Conservation (phyloP, 1,284 basidiomycete species). For the Sphagnurus paluster region DNA sequence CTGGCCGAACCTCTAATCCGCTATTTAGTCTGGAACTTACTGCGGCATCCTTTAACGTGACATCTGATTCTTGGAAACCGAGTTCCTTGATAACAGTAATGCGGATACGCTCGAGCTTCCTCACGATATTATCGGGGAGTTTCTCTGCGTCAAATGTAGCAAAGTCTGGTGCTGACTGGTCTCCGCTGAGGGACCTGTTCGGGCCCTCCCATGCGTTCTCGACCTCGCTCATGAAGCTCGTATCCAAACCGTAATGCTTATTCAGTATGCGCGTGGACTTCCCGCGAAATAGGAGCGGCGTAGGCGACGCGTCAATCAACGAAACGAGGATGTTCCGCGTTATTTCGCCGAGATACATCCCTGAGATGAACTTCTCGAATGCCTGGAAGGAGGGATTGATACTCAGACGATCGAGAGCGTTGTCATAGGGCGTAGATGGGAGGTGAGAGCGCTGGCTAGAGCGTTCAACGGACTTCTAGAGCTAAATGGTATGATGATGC, state of each 20-base stretch:
- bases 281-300: conserved; percentile 78
- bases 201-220: conserved; percentile 71
- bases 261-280: conserved; percentile 75
- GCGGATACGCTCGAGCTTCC: conserved; percentile 52
- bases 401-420: conserved; percentile 87
- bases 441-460: conserved; percentile 73
- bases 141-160: conserved; percentile 33
- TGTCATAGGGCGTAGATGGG: conserved; percentile 92
- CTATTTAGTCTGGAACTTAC: conserved; percentile 33
- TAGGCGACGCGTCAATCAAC: conserved; percentile 79
- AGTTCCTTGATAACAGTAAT: conserved; percentile 65
- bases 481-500: conserved; percentile 22
- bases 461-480: not conserved
- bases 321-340: conserved; percentile 84
- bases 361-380: conserved; percentile 98
- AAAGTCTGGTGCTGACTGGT: conserved; percentile 33
- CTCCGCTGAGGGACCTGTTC: conserved; percentile 25
- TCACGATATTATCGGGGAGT: conserved; percentile 28
- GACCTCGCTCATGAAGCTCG: conserved; percentile 87
- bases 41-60: conserved; percentile 69
- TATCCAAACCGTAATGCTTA: conserved; percentile 92
- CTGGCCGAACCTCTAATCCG: not conserved
- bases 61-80: conserved; percentile 51
- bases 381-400: conserved; percentile 95
- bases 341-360: conserved; percentile 98